Evolutionary conservation across 495 filamentous ascomycete genomes (phyloP), one percentile per base, ranked within the genome.

Genomic region (Xylaria telfairii): DNA sequence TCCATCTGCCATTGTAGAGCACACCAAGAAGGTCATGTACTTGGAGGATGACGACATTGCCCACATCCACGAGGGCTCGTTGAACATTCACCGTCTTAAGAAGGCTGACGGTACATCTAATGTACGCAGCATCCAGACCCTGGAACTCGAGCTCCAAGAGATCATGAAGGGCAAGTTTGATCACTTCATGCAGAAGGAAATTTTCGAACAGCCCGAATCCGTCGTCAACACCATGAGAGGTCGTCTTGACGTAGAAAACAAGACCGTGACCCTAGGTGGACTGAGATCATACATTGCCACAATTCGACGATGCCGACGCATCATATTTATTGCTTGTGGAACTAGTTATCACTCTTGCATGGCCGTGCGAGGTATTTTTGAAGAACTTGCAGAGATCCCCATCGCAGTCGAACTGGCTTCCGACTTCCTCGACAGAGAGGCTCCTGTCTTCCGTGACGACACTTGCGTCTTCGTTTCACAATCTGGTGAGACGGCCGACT

Each of bases 121-220:
- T 78, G 94, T 98, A 65, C 94, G 96, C 77, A 92, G 92, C 65
- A 99, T 99, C 81, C 96, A 99, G 86, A 99, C 96, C 53, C 88
- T 99, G 66, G 96, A 99, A 84, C 90, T 99, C 49, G 93, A 99
- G 88, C 90, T 99, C 66, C 96, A 99, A 85, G 96, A 99, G 85
- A 99, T 99, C 82, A 99, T 99, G 96, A 99, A 98, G 89, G 96
- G 96, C 78, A 96, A 95, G 78, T 99, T 98, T 83, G 96, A 99
- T 79, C 96, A 99, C 83, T 99, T 98, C 87, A 99, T 99, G 96
- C 96, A 99, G 80, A 99, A 99, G 87, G 96, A 99, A 81, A 99
- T 99, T 77, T 99, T 98, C 82, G 96, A 99, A 85, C 96, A 99
- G 84, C 96, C 96, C 69, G 96, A 99, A 84, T 99, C 96, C 6